Base-by-base conservation (phyloP, 2,329 filamentous ascomycete species). In the Ophiocordyceps australis region DNA sequence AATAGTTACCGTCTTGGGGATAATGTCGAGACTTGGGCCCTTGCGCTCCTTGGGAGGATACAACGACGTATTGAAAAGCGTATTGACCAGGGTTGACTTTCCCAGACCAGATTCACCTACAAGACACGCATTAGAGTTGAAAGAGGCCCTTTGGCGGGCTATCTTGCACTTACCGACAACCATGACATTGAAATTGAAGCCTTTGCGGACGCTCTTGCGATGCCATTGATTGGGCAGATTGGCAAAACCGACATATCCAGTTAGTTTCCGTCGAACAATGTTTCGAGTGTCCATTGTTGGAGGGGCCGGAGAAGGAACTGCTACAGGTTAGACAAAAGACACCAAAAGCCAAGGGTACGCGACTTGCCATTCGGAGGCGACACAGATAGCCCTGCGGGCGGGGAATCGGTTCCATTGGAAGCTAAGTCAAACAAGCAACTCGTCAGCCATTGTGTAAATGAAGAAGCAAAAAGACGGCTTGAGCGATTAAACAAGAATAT, bases 181-280 rank as follows among this genome's bases (percentile, higher is more conserved):
- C 89, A 98, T 98, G 41, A 98, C 89, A 52, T 98, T 98, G 69
- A 98, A 98, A 71, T 95, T 98, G 72, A 98, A 98, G 34, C 89
- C 89, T 61, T 98, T 98, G 51, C 89, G 82, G 46, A 98, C 89
- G 72, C 85, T 94, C 77, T 98, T 98, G 57, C 89, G 86, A 66
- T 98, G 89, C 89, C 89, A 98, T 61, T 98, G 89, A 62, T 98
- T 98, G 37, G 89, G 89, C 50, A 98, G 60, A 55, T 98, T 98
- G 54, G 89, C 89, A 49, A 98, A 98, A 38, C 89, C 89, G 46
- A 98, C 89, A 46, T 95, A 98, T 48, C 89, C 89, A 26, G 89
- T 95, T 50, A 98, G 65, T 67, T 98, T 98, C 57, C 89, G 74
- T 57, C 89, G 81, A 44, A 98, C 86, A 52, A 98, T 92, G 65